Base-by-base conservation (phyloP, 2,329 filamentous ascomycete genomes). In the Metarhizium album region DNA sequence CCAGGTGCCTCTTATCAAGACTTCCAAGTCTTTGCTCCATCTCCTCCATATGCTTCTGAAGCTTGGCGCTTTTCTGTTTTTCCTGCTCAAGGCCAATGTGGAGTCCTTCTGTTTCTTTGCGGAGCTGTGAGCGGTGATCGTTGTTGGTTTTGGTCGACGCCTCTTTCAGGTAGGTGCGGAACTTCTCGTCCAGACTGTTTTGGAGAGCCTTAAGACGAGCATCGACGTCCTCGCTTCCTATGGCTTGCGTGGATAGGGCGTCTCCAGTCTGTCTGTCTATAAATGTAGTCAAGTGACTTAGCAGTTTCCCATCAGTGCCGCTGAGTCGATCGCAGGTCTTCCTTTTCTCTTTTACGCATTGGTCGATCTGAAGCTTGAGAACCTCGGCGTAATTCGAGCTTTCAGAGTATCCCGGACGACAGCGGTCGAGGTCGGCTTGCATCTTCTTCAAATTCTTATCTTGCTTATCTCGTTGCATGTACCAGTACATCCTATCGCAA, bases 41-140 rank as follows among this genome's bases (percentile, higher is more conserved):
- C 2, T 63, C 54, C 8, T 64, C 58, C 7, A 62, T 49, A 29
- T 58, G 59, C 8, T 52, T 52, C 40, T 63, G 59, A 6, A 70
- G 55, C 8, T 38, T 49, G 5, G 57, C 53, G 29, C 46, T 53
- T 38, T 48, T 47, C 18, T 46, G 31, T 20, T 42, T 50, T 42
- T 58, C 50, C 2, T 11, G 16, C 3, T 37, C 27, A 13, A 55
- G 42, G 4, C 52, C 47, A 35, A 35, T 24, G 29, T 48, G 35
- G 18, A 57, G 38, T 22, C 47, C 33, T 18, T 40, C 49, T 18
- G 35, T 45, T 27, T 51, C 47, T 20, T 47, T 42, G 37, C 47
- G 24, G n/a, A 52, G 33, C 18, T 55, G 48, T 35, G 37, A 27
- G 16, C 49, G 40, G 2, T 51, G 18, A 7, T 27, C 24, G 2